Conservation (phyloP, 345 rosid genomes). For the Sapria himalayana region DNA sequence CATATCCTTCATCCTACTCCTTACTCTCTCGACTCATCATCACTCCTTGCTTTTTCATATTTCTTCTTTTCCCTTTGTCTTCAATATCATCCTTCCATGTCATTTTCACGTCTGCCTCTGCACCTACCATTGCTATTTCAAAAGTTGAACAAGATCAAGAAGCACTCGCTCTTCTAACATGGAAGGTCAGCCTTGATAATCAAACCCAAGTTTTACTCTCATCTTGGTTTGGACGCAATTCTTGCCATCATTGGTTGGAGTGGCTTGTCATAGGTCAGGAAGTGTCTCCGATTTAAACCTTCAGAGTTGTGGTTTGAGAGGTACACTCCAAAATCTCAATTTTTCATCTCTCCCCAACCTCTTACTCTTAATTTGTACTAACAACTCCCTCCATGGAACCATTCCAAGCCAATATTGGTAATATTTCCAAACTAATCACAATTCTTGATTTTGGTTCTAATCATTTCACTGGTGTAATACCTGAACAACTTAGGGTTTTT, state of each 20-base stretch:
- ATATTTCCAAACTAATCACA: not conserved
- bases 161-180: not conserved
- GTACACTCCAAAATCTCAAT: conserved; percentile 3
- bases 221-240: not conserved
- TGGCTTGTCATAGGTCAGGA: too few species aligned
- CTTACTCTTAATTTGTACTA: not conserved
- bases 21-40: too few species aligned
- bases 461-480: too few species aligned
- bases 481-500: too few species aligned
- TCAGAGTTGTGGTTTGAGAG: not conserved
- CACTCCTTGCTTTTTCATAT: too few species aligned
- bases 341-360: conserved; percentile 6
- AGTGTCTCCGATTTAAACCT: not conserved
- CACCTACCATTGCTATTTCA: too few species aligned
- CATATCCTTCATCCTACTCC: too few species aligned
- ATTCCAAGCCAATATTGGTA: conserved; percentile 1
- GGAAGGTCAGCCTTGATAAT: not conserved
- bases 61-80: too few species aligned
- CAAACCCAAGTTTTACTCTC: not conserved
- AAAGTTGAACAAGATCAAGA: too few species aligned
- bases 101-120: not conserved
- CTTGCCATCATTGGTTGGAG: not conserved
- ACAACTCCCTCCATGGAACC: conserved; percentile 2
- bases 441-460: not conserved
- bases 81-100: too few species aligned